phyloP scores from a whole-genome alignment of 176 grass and related monocot genomes.

The Bothriochloa decipiens region DNA sequence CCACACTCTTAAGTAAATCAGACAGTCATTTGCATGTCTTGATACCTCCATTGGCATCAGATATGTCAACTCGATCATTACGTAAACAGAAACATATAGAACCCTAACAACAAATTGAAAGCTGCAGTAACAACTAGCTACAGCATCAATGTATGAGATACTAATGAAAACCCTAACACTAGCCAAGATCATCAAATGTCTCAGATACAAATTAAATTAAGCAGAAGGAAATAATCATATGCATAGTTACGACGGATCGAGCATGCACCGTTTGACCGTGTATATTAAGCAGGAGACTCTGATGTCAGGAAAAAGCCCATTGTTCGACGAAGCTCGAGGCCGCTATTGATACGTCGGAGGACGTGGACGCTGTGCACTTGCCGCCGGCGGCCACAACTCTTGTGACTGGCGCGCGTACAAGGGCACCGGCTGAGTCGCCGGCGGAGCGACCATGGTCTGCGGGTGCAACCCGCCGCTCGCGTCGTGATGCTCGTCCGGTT shows the following conservation, averaged over 20 bases:
- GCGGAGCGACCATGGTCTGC: constrained; percentile 20
- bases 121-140: neutral
- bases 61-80: neutral
- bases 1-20: neutral
- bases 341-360: constrained; percentile 39
- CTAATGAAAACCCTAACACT: constrained; percentile 9
- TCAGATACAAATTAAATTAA: neutral
- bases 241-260: neutral
- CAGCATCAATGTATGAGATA: neutral
- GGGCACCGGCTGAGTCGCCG: constrained; percentile 19
- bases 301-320: neutral
- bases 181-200: neutral
- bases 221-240: neutral
- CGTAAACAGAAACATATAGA: neutral
- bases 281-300: neutral
- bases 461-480: neutral
- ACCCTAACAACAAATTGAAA: neutral
- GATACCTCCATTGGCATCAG: neutral
- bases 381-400: constrained; percentile 20
- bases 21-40: neutral
- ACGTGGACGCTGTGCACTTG: constrained; percentile 17
- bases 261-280: neutral
- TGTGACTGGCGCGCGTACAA: constrained; percentile 29
- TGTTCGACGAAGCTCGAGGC: neutral
- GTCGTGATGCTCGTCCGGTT: constrained; percentile 18